Base-by-base conservation (phyloP, 2,329 filamentous ascomycete species). In the Zalaria sp. region DNA sequence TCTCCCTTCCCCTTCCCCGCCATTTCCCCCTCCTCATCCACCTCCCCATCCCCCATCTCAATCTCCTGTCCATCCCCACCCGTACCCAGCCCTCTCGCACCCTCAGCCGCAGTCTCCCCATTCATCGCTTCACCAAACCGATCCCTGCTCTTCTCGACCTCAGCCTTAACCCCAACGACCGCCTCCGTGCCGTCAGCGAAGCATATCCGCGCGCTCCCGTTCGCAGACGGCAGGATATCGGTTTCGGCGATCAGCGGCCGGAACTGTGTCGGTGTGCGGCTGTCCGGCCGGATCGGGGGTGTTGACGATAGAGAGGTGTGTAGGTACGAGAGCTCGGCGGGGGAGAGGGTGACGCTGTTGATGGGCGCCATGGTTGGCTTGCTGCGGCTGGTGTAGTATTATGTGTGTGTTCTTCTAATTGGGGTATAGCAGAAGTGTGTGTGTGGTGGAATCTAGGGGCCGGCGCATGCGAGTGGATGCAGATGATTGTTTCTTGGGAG, bases 171-270 rank as follows among this genome's bases (percentile, higher is more conserved):
- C 37, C 91, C 91, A 4, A 95, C 91, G 46, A 98, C 81, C 5
- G 91, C 91, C 63, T 98, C 91, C 1, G 87, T 93, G 39, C 91
- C 91, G 60, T 98, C 91, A 3, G 87, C 79, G 58, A 96, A 93
- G 51, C 89, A 93, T 37, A 98, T 82, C 29, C 93, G 78, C 45
- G 91, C 89, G 62, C 84, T 93, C 46, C 91, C 91, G 57, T 96
- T 93, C 10, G 89, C 82, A 37, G 81, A 79, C 0, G 91, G 88
- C 0, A 98, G 73, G 43, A 96, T 84, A 44, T 85, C 83, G 42
- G 83, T 87, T 67, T 98, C 91, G 45, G 91, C 91, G 11, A 82
- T 77, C 43, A 98, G 69, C 1, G 89, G 86, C 3, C 91, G 84
- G 69, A 96, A 96, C 61, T 95, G 85, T 29, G 79, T 83, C 18